Base-by-base conservation (phyloP, 495 filamentous ascomycete genomes). In the Baudoinia panamericana region DNA sequence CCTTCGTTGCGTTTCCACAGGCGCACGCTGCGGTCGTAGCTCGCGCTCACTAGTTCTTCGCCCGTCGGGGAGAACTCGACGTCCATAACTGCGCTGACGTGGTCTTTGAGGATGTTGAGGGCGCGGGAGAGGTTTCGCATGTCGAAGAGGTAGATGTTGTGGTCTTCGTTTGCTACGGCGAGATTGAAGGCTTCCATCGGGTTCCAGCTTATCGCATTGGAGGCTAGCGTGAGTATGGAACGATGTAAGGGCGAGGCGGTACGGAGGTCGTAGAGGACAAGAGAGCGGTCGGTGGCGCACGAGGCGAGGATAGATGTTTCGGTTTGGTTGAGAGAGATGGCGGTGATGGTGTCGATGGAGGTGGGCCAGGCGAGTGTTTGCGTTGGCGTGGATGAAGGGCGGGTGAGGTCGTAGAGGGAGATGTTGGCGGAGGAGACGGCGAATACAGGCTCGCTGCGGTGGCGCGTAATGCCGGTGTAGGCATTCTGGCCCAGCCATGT, bases 121-220 rank as follows among this genome's bases (percentile, higher is more conserved):
- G 85, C 82, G 36, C 84, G 76, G 41, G 76, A 67, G 57, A 87
- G 73, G 51, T 84, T 84, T 43, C 84, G 69, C 80, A 85, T 86
- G 60, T 93, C 84, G 55, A 90, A 92, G 16, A 88, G 68, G 56
- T 87, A 79, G 38, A 71, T 67, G 60, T 84, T 84, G 55, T 84
- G 79, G 41, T 84, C 80, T 63, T 84, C 84, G 45, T 73, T 80
- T 3, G 78, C 85, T 18, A 83, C 76, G 12, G 80, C 82, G 54
- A 93, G 83, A 56, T 93, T 93, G 68, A 92, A 86, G 5, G 85
- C 77, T 61, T 93, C 86, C 78, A 94, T 86, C 0, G 88, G 90
- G 56, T 96, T 96, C 84, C 88, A 99, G 22, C 77, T 67, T 25
- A 97, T 70, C 13, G 82, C 69, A 58, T 96, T 97, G 18, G 76